Percentiles rank a stretch among this genome's conserved stretches.
These are phyloP conservation scores for Gracilaria caudata DNA, from an alignment of 23 red algal genomes.

Conservation along the genomic window DNA sequence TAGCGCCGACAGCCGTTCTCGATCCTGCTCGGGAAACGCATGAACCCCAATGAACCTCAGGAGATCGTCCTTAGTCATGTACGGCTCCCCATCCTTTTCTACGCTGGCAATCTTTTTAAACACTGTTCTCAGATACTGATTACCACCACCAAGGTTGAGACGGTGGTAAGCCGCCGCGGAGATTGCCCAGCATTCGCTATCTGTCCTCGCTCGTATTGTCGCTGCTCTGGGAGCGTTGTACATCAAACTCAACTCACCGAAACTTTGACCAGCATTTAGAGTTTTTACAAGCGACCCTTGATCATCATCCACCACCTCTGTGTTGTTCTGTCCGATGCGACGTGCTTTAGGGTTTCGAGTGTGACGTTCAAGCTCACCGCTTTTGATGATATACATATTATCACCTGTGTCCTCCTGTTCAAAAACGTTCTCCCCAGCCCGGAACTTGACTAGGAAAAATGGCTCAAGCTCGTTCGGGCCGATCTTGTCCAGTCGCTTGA, in stretches of 20 bases:
- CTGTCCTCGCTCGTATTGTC: slow-evolving; percentile 90
- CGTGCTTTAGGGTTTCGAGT: slow-evolving; percentile 72
- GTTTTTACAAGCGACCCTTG: slow-evolving; percentile 66
- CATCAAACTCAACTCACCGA: slow-evolving; percentile 97
- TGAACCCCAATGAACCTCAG: slow-evolving; percentile 83
- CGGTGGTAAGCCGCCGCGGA: slow-evolving; percentile 90
- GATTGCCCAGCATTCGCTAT: slow-evolving; percentile 98
- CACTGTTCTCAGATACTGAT: slow-evolving; percentile 81
- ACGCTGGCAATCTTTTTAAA: slow-evolving; percentile 91
- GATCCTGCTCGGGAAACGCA: slow-evolving; percentile 73
- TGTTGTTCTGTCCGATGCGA: slow-evolving; percentile 30
- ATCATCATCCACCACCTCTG: slow-evolving; percentile 9
- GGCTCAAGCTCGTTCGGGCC: slow-evolving; percentile 78
- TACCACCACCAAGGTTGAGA: slow-evolving; percentile 88
- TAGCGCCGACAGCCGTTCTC: slow-evolving; percentile 73
- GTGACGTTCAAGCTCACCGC: slow-evolving; percentile 87
- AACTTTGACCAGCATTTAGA: slow-evolving; percentile 79
- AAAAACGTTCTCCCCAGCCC: slow-evolving; percentile 88
- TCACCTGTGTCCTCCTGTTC: slow-evolving; percentile 92
- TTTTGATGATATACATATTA: slow-evolving; percentile 98
- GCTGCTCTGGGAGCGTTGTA: slow-evolving; percentile 90
- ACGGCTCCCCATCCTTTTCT: slow-evolving; percentile 60
- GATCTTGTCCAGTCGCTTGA: slow-evolving; percentile 87
- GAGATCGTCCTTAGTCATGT: slow-evolving; percentile 88
- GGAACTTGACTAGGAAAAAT: slow-evolving; percentile 96